phyloP scores from a whole-genome alignment of 345 rosid species.

The Psidium friedrichsthalianum region DNA sequence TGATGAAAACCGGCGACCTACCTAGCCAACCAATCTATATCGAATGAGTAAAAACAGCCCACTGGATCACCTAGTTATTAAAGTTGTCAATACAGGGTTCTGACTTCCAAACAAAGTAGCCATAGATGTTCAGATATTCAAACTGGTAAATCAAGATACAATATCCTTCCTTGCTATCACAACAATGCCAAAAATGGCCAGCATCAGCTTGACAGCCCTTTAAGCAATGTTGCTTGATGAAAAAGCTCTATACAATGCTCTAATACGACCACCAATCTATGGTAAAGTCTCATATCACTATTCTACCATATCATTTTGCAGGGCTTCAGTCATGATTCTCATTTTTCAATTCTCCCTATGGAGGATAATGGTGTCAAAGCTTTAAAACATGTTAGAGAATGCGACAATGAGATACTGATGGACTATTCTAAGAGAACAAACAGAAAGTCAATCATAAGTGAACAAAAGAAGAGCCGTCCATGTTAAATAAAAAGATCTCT shows the following conservation, averaged over 20 bases:
- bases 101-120: not conserved
- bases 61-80: not conserved
- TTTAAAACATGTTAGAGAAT: not conserved
- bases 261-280: not conserved
- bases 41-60: not conserved
- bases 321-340: not conserved
- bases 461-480: not conserved
- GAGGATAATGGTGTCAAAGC: not conserved
- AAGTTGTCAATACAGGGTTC: not conserved
- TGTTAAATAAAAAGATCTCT: not conserved
- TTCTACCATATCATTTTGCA: not conserved
- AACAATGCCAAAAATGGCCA: not conserved
- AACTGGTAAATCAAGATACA: not conserved
- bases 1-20: not conserved
- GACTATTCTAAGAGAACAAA: not conserved
- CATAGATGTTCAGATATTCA: not conserved
- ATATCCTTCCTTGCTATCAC: not conserved
- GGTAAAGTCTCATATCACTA: not conserved
- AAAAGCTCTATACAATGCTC: not conserved
- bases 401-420: not conserved
- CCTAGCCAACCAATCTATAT: not conserved
- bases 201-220: not conserved
- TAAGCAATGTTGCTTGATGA: not conserved
- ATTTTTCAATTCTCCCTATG: not conserved
- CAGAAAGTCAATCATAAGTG: not conserved